A percentile compares a stretch with the other conserved stretches of the same genome.
phyloP scores from a whole-genome alignment of 176 grass and related monocot genomes.

The Pharus latifolius region DNA sequence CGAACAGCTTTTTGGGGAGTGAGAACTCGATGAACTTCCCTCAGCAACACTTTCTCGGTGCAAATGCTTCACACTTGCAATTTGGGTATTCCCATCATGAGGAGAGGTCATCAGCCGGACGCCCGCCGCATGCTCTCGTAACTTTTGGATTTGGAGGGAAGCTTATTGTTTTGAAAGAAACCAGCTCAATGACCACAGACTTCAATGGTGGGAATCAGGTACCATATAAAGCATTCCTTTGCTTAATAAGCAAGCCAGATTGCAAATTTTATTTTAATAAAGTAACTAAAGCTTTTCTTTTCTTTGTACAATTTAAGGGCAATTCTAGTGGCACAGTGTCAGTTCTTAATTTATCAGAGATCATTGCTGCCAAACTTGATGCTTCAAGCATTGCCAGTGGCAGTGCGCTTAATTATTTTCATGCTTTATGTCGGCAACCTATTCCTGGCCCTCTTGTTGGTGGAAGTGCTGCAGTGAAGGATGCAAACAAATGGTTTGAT shows the following conservation, averaged over 20 bases:
- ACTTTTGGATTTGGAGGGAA: constrained; percentile 91
- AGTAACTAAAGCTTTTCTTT: constrained; percentile 9
- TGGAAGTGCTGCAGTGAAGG: constrained; percentile 76
- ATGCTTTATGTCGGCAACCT: constrained; percentile 56
- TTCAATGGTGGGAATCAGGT: constrained; percentile 65
- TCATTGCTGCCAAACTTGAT: constrained; percentile 45
- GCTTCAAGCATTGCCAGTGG: constrained; percentile 40
- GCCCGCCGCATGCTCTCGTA: constrained; percentile 74
- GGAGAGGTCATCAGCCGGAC: constrained; percentile 62
- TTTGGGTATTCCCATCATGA: constrained; percentile 37
- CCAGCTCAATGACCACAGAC: constrained; percentile 40
- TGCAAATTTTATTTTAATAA: neutral
- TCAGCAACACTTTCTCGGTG: constrained; percentile 45
- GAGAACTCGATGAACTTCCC: constrained; percentile 48
- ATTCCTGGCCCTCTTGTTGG: constrained; percentile 88
- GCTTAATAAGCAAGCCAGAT: constrained; percentile 9
- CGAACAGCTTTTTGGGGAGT: constrained; percentile 40
- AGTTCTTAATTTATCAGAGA: constrained; percentile 72
- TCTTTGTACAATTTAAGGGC: constrained; percentile 35
- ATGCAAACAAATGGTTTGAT: constrained; percentile 94
- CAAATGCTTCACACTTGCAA: constrained; percentile 52
- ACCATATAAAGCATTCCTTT: neutral
- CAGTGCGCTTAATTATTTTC: constrained; percentile 53
- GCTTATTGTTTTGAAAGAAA: constrained; percentile 72
- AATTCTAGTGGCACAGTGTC: constrained; percentile 42